Conservation (phyloP, 164 flowering plant species). For the Aristolochia californica region DNA sequence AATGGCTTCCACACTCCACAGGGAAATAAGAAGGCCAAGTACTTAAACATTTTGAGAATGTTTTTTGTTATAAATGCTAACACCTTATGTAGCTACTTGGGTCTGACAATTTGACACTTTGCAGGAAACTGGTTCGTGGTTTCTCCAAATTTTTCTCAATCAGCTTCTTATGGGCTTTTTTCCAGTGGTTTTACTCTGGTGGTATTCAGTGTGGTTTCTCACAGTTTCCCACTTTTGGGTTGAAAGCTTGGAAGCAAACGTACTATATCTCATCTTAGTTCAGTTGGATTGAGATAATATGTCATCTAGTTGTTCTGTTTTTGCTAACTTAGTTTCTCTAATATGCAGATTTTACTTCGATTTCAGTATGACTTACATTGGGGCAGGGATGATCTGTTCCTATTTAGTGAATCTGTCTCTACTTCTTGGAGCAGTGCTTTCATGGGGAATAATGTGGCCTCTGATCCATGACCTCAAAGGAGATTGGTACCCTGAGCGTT, state of each 20-base stretch:
- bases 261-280: neutral
- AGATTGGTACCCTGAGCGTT: slow-evolving; percentile 48
- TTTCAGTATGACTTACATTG: slow-evolving; percentile 65
- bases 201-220: slow-evolving; percentile 18
- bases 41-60: slow-evolving; percentile 1
- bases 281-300: neutral
- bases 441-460: slow-evolving; percentile 96
- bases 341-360: slow-evolving; percentile 68
- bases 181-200: slow-evolving; percentile 25
- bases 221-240: slow-evolving; percentile 18
- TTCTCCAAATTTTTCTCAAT: slow-evolving; percentile 14
- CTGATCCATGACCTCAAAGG: slow-evolving; percentile 52
- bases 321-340: neutral
- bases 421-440: slow-evolving; percentile 83
- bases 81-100: neutral
- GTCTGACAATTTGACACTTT: neutral
- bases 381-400: slow-evolving; percentile 88
- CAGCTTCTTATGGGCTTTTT: slow-evolving; percentile 21
- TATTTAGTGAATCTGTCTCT: slow-evolving; percentile 74
- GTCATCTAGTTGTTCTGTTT: too few species aligned
- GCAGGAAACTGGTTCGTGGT: slow-evolving; percentile 17
- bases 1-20: slow-evolving; percentile 59
- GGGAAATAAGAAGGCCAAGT: slow-evolving; percentile 55
- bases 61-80: neutral
- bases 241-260: slow-evolving; percentile 9